Conservation (phyloP, 305 asterid species). For the Fraxinus sp. region DNA sequence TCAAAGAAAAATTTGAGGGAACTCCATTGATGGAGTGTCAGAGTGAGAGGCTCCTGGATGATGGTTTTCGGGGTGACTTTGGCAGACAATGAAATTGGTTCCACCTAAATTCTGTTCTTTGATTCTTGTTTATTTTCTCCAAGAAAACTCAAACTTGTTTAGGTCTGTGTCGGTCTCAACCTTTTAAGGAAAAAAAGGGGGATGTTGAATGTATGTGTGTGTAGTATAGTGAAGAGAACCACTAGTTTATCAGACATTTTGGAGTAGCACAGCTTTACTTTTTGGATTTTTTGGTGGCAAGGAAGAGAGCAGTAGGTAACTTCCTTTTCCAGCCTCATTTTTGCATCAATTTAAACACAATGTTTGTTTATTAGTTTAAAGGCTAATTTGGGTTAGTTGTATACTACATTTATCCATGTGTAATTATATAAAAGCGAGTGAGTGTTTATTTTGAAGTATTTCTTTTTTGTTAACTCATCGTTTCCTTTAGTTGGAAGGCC, state of each 20-base stretch:
- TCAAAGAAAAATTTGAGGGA: background rate
- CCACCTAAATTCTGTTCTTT: constrained; percentile 36
- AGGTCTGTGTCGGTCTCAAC: constrained; percentile 42
- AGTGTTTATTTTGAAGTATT: background rate
- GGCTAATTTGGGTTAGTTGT: constrained; percentile 41
- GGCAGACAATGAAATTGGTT: constrained; percentile 47
- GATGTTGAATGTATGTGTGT: constrained; percentile 75
- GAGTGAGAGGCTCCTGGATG: background rate
- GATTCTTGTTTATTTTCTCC: constrained; percentile 39
- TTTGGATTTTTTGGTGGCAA: constrained; percentile 22
- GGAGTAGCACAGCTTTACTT: constrained; percentile 30
- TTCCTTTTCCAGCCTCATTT: constrained; percentile 40
- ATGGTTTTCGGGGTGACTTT: constrained; percentile 25
- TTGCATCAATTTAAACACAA: constrained; percentile 38
- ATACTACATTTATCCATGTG: background rate
- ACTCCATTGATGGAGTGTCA: background rate
- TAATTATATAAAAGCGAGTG: background rate
- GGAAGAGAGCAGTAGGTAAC: constrained; percentile 41
- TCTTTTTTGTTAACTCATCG: constrained; percentile 5
- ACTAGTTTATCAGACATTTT: constrained; percentile 43
- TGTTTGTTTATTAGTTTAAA: constrained; percentile 51
- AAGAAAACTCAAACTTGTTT: constrained; percentile 41
- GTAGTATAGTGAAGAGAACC: constrained; percentile 55
- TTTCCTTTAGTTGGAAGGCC: background rate
- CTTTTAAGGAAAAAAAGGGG: constrained; percentile 52